Evolutionary conservation across 2,329 filamentous ascomycete species (phyloP).

Genomic region (Alternaria sp.): DNA sequence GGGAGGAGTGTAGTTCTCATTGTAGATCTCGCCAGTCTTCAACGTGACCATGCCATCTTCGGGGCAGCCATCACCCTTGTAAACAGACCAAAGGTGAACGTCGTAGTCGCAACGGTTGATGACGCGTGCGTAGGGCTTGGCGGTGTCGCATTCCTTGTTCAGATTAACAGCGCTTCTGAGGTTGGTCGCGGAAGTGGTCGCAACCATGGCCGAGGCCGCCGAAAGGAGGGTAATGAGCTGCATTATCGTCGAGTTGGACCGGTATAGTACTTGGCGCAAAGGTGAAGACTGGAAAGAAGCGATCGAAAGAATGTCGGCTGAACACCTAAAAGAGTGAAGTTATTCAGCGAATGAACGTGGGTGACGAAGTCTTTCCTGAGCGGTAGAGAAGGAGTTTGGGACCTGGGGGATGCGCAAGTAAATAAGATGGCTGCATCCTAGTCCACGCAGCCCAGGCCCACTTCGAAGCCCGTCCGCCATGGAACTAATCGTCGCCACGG

Average conservation of each 20-base stretch:
- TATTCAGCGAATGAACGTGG: constrained; percentile 48
- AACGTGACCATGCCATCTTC: constrained; percentile 28
- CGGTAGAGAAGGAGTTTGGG: constrained; percentile 33
- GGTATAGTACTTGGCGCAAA: constrained; percentile 15
- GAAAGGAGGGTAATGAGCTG: constrained; percentile 41
- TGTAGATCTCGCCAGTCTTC: constrained; percentile 25
- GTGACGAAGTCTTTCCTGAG: constrained; percentile 48
- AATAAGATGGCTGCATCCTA: constrained; percentile 44
- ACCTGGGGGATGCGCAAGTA: constrained; percentile 44
- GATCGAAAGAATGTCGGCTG: constrained; percentile 46
- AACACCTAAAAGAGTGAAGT: constrained; percentile 51
- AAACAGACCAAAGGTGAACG: constrained; percentile 50
- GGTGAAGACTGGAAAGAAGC: constrained; percentile 28
- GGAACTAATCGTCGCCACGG: constrained; percentile 45
- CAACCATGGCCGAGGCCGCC: constrained; percentile 39
- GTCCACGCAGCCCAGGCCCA: constrained; percentile 34
- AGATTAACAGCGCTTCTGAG: constrained; percentile 15
- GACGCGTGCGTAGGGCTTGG: constrained; percentile 34
- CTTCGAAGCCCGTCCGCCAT: constrained; percentile 35
- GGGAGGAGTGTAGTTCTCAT: too few species aligned
- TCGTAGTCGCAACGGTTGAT: constrained; percentile 48
- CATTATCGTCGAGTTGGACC: constrained; percentile 36
- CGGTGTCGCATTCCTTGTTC: constrained; percentile 21
- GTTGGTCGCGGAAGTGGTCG: constrained; percentile 29
- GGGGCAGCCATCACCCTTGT: constrained; percentile 37